A percentile compares a stretch with the other conserved stretches of the same genome.
phyloP scores from a whole-genome alignment of 306 rosid genomes.

The Comarum palustre region DNA sequence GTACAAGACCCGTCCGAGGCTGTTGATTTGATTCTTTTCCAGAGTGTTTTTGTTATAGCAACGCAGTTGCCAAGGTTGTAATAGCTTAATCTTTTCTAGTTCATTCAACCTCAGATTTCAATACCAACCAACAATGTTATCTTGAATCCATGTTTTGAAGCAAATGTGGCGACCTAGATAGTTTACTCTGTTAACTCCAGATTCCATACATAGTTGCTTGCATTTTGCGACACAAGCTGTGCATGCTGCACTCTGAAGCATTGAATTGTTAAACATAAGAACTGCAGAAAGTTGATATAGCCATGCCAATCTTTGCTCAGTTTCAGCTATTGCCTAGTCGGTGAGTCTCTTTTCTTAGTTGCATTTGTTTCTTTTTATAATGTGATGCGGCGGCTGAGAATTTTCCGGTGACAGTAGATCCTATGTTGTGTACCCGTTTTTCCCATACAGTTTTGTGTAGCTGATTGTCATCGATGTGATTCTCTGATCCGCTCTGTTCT shows the following conservation, averaged over 20 bases:
- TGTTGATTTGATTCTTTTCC: conserved; percentile 1
- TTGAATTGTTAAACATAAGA: too few relatives aligned
- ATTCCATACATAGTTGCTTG: background rate
- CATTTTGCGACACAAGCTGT: background rate
- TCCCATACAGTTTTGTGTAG: conserved; percentile 13
- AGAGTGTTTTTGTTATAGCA: background rate
- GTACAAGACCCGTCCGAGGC: conserved; percentile 1
- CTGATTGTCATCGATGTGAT: background rate
- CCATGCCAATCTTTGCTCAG: background rate
- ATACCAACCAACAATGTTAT: background rate
- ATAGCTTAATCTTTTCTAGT: background rate
- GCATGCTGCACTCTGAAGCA: background rate
- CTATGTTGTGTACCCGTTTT: conserved; percentile 6
- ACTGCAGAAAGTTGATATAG: too few relatives aligned
- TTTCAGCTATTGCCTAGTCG: background rate
- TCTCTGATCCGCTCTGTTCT: conserved; percentile 15
- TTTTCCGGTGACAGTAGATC: background rate
- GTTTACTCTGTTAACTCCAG: background rate
- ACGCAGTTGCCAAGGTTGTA: conserved; percentile 16
- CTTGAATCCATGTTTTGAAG: conserved; percentile 20
- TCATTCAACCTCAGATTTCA: conserved; percentile 20
- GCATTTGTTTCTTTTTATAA: background rate
- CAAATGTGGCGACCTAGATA: background rate
- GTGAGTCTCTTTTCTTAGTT: conserved; percentile 14
- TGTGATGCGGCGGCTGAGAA: background rate